Conservation (phyloP, 164 flowering plant genomes). For the Dillenia suffruticosa region DNA sequence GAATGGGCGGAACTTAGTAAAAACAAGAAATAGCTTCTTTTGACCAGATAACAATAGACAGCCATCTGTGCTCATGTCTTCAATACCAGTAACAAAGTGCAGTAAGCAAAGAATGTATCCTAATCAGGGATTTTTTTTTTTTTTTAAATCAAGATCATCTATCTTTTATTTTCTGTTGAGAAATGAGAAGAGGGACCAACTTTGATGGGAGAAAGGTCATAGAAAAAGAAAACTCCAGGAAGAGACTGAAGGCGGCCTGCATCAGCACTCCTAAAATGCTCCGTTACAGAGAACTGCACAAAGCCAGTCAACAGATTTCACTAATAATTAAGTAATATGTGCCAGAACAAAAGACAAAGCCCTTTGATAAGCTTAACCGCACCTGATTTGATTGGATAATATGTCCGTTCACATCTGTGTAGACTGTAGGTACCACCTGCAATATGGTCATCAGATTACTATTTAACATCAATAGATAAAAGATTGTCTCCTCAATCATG, state of each 20-base stretch:
- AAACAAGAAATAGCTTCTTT: too few species aligned
- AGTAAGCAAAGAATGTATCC: neutral
- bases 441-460: constrained; percentile 5
- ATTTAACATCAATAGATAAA: neutral
- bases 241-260: constrained; percentile 51
- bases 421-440: constrained; percentile 85
- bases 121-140: too few species aligned
- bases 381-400: constrained; percentile 90
- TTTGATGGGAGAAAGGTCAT: constrained; percentile 90
- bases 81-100: too few species aligned
- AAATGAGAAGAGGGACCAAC: constrained; percentile 20
- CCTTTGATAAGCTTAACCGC: neutral
- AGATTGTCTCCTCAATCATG: too few species aligned
- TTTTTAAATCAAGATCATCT: too few species aligned
- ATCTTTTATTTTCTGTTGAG: too few species aligned
- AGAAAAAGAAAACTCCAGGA: constrained; percentile 89
- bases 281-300: constrained; percentile 88
- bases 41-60: too few species aligned
- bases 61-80: too few species aligned
- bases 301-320: constrained; percentile 3
- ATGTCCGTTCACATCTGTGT: constrained; percentile 59
- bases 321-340: neutral
- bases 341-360: neutral
- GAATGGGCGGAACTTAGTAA: too few species aligned
- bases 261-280: constrained; percentile 59